Conservation (phyloP, 169 alveolate genomes). For the Plasmodium chabaudi region DNA sequence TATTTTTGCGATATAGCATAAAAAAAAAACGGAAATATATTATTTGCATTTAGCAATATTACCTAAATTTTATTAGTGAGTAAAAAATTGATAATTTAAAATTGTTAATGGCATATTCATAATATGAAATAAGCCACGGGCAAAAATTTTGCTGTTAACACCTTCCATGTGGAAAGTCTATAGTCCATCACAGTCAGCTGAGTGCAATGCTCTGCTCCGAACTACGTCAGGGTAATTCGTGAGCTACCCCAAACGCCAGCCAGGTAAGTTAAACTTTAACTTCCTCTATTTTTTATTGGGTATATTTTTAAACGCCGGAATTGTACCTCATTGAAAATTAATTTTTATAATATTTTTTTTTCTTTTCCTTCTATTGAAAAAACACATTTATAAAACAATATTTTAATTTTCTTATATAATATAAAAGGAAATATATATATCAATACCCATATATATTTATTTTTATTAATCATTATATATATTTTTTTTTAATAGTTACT, state of each 20-base stretch:
- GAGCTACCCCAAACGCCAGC: slow-evolving; percentile 99
- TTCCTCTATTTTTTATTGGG: slow-evolving; percentile 6
- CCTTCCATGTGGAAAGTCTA: slow-evolving; percentile 94
- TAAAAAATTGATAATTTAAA: slow-evolving; percentile 24
- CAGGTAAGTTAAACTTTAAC: slow-evolving; percentile 92
- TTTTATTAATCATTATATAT: no score
- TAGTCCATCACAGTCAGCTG: slow-evolving; percentile 96
- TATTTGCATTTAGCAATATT: neutral
- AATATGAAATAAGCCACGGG: slow-evolving; percentile 90
- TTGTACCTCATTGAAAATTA: slow-evolving; percentile 39
- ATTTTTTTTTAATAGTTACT: no score
- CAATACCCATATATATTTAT: no score
- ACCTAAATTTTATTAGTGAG: neutral
- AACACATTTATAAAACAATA: no score
- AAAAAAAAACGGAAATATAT: no score
- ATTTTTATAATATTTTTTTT: neutral
- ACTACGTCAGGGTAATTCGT: slow-evolving; percentile 96
- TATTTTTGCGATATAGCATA: no score
- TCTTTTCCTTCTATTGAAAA: neutral
- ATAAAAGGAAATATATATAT: no score
- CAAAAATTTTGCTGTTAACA: slow-evolving; percentile 96
- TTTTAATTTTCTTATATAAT: no score
- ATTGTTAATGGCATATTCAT: slow-evolving; percentile 74
- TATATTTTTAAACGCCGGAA: slow-evolving; percentile 48
- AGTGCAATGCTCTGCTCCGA: slow-evolving; percentile 98